Base-by-base conservation (phyloP, 176 grass and related monocot species). In the Aegilops speltoides region DNA sequence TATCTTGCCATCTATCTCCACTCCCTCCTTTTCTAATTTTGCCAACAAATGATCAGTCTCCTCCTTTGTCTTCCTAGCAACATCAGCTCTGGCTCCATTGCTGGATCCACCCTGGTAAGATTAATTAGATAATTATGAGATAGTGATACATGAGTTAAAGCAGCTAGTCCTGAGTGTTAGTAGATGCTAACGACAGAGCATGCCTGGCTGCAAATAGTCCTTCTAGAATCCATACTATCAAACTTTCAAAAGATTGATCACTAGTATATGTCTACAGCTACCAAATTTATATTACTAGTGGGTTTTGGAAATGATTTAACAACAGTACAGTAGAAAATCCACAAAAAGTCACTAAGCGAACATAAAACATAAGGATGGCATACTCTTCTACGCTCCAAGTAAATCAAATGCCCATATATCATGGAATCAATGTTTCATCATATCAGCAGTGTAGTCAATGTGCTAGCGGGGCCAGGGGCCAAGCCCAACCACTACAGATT, bases 1-100 rank as follows among this genome's bases (percentile, higher is more conserved):
- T 40, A 79, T 64, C 77, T 43, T 79, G 11, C 1, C 77, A 41
- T 79, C 59, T 64, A 64, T 64, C 77, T 79, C 77, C 32, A 74
- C 25, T 64, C 69, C 69, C 56, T 84, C 82, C 73, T 73, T 28
- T 75, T 54, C 25, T 84, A 84, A 75, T 32, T 84, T 84, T 75
- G 36, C 34, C 6, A 75, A 46, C 10, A 84, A 29, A 31, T 22
- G 16, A 43, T 62, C 36, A 61, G 28, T 10, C 40, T 43, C 68
- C 34, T 61, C 33, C 67, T 36, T 69, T 9, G 8, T 69, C 67
- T 69, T 69, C 67, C 67, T 69, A 69, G 67, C 67, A 69, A 20
- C 82, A 62, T 11, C 23, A 31, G 64, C 41, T 62, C 22, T 62
- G 73, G 68, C 52, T 43, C 68, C 68, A 43, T 43, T 43, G 40